These are phyloP conservation scores for Tephrocybe rancida DNA, from an alignment of 768 basidiomycete species.

Conservation along the genomic window DNA sequence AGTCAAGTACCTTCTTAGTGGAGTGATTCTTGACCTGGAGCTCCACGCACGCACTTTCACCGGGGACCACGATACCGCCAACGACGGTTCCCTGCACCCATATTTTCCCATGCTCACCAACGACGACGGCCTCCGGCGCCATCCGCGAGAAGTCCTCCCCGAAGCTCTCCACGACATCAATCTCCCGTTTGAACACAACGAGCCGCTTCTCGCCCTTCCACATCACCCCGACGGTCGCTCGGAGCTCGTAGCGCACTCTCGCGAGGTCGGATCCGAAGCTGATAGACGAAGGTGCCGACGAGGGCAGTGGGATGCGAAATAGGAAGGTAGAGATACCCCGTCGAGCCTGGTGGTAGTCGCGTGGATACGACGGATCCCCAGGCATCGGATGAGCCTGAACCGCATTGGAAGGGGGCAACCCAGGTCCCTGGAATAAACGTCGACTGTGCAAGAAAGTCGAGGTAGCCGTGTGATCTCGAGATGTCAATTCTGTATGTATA, in stretches of 20 bases:
- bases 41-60: slow-evolving; percentile 72
- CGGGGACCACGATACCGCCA: slow-evolving; percentile 64
- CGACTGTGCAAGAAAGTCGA: slow-evolving; percentile 74
- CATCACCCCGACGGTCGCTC: slow-evolving; percentile 68
- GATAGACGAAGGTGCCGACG: slow-evolving; percentile 69
- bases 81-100: slow-evolving; percentile 73
- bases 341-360: slow-evolving; percentile 71
- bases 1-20: slow-evolving; percentile 61
- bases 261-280: slow-evolving; percentile 72
- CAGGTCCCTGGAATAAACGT: slow-evolving; percentile 79
- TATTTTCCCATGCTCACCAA: slow-evolving; percentile 80
- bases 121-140: slow-evolving; percentile 59
- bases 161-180: slow-evolving; percentile 67
- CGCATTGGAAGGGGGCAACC: slow-evolving; percentile 82
- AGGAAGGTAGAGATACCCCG: slow-evolving; percentile 78
- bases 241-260: slow-evolving; percentile 69
- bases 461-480: slow-evolving; percentile 79
- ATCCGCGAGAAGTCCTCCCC: slow-evolving; percentile 36
- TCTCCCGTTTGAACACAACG: slow-evolving; percentile 60
- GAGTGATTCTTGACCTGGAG: slow-evolving; percentile 85
- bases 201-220: slow-evolving; percentile 78
- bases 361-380: slow-evolving; percentile 63
- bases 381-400: slow-evolving; percentile 64
- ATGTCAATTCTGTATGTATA: slow-evolving; percentile 65
- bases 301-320: slow-evolving; percentile 74